Evolutionary conservation across 352 stramenopile genomes (phyloP).

Genomic region (Phytophthora lateralis): DNA sequence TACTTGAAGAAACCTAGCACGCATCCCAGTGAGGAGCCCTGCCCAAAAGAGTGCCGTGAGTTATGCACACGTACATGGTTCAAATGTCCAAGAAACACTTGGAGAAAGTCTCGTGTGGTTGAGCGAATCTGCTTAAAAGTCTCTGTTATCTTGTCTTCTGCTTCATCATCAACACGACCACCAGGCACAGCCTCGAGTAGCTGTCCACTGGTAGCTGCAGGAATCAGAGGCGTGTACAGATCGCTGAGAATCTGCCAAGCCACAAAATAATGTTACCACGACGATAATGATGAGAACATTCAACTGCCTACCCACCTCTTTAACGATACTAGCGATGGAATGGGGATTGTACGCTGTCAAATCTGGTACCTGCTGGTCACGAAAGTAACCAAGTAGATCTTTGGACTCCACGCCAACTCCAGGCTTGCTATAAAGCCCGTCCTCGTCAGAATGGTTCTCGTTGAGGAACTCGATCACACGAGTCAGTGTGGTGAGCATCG

Average conservation of each 20-base stretch:
- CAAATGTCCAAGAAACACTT: constrained; percentile 55
- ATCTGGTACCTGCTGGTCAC: constrained; percentile 32
- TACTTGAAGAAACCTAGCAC: constrained; percentile 44
- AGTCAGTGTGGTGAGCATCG: constrained; percentile 37
- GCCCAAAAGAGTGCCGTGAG: background rate
- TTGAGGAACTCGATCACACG: constrained; percentile 56
- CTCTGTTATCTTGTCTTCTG: constrained; percentile 20
- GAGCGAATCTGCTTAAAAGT: constrained; percentile 45
- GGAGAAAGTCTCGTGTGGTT: constrained; percentile 48
- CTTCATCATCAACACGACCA: constrained; percentile 10
- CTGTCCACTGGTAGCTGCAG: constrained; percentile 37
- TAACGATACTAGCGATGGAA: constrained; percentile 48
- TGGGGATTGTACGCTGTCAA: constrained; percentile 49
- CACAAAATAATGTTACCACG: background rate
- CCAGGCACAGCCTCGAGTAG: constrained; percentile 37
- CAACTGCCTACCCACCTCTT: constrained; percentile 37
- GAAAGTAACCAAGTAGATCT: constrained; percentile 32
- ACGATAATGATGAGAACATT: background rate
- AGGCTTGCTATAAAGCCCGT: constrained; percentile 55
- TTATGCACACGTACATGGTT: constrained; percentile 38
- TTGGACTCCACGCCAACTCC: constrained; percentile 28
- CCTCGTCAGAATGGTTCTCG: constrained; percentile 45
- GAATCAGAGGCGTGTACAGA: constrained; percentile 48
- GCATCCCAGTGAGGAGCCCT: background rate
- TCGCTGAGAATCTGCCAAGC: constrained; percentile 39